phyloP scores from a whole-genome alignment of 805 yeast species.

The Ogataea henricii region DNA sequence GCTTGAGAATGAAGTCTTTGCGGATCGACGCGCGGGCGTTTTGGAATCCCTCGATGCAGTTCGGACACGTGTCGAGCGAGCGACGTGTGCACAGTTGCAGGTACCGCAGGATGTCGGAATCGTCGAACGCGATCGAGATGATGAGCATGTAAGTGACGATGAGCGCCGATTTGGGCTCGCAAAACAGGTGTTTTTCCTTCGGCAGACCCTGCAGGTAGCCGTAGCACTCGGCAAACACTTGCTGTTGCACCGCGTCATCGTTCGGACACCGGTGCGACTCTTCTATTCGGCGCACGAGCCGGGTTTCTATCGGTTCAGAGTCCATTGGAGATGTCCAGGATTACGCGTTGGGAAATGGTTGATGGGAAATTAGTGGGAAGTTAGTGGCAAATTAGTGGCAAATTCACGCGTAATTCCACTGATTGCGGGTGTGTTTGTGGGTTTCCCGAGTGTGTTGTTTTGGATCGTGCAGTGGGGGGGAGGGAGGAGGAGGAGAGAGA shows the following conservation, averaged over 20 bases:
- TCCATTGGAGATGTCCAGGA: neutral
- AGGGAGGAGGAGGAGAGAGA: neutral
- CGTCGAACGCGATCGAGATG: conserved; percentile 44
- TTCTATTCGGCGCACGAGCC: conserved; percentile 22
- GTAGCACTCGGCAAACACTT: conserved; percentile 43
- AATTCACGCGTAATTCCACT: no score
- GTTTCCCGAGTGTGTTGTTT: neutral
- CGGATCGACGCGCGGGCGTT: conserved; percentile 52
- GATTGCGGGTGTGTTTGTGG: no score
- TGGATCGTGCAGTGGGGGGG: neutral
- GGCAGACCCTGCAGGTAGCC: conserved; percentile 18
- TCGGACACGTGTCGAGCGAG: conserved; percentile 49
- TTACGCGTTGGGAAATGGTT: conserved; percentile 1
- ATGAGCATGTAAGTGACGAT: conserved; percentile 54
- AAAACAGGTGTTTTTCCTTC: conserved; percentile 50
- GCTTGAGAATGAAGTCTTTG: conserved; percentile 50
- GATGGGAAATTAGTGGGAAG: no score
- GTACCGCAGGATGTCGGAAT: conserved; percentile 14
- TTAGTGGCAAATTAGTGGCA: no score
- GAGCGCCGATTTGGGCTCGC: conserved; percentile 52
- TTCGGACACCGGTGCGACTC: conserved; percentile 35
- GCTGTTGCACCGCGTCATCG: conserved; percentile 37
- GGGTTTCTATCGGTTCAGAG: neutral
- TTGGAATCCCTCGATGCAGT: conserved; percentile 57
- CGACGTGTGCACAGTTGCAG: conserved; percentile 18